phyloP scores from a whole-genome alignment of 164 flowering plant genomes.

The Nelumbo lutea region DNA sequence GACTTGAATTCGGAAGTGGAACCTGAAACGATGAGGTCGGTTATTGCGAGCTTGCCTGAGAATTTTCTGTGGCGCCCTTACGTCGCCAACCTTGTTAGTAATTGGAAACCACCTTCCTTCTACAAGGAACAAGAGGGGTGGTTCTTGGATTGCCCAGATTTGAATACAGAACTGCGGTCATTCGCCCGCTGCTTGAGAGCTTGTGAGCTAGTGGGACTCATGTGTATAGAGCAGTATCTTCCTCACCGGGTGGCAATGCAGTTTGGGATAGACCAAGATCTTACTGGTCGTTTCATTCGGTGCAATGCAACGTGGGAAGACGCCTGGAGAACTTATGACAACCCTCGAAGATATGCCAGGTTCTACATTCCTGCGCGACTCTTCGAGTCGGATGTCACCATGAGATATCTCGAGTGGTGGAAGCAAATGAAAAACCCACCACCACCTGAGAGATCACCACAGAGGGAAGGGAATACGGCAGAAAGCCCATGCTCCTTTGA shows the following conservation, averaged over 20 bases:
- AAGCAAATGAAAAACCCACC: too few relatives aligned
- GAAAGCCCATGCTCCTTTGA: too few relatives aligned
- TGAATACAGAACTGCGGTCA: slow-evolving; percentile 15
- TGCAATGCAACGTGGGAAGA: slow-evolving; percentile 4
- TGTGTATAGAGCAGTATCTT: slow-evolving; percentile 19
- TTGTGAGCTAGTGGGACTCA: slow-evolving; percentile 28
- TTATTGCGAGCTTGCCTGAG: neutral
- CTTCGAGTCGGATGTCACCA: slow-evolving; percentile 22
- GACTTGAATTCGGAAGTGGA: neutral
- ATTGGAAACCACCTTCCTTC: neutral
- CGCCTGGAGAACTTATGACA: slow-evolving; percentile 10
- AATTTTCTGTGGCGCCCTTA: slow-evolving; percentile 31
- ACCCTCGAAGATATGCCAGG: neutral
- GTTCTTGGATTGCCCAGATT: neutral
- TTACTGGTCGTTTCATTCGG: slow-evolving; percentile 9
- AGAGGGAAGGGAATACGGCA: too few relatives aligned
- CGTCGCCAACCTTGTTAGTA: neutral
- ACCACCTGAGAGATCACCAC: too few relatives aligned
- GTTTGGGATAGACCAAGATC: slow-evolving; percentile 32
- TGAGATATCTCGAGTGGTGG: slow-evolving; percentile 26
- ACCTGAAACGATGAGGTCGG: slow-evolving; percentile 2
- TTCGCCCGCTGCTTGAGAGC: slow-evolving; percentile 21
- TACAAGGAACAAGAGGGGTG: slow-evolving; percentile 17
- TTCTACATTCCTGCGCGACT: slow-evolving; percentile 19
- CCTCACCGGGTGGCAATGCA: slow-evolving; percentile 40